Evolutionary conservation across 306 rosid genomes (phyloP).

Genomic region (Rosa rugosa): DNA sequence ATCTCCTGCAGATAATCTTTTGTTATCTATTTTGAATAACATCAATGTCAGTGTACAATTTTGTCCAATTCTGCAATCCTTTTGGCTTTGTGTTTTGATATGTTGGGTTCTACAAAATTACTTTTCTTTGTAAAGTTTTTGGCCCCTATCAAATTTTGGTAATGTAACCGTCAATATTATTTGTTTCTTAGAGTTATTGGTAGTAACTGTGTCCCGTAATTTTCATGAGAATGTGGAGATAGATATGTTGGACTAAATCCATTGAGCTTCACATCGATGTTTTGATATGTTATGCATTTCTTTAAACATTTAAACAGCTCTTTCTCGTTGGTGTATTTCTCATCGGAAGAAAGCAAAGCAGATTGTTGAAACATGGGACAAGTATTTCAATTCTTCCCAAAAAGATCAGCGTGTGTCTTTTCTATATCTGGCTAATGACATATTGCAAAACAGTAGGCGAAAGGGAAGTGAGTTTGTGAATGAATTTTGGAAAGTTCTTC

Average conservation of each 20-base stretch:
- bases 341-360: constrained; percentile 77
- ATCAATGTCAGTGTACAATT: no score
- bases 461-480: constrained; percentile 89
- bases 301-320: constrained; percentile 56
- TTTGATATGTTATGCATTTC: constrained; percentile 38
- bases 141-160: no score
- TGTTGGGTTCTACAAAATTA: no score
- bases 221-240: not conserved
- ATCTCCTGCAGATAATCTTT: no score
- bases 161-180: not conserved
- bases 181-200: not conserved
- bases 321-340: constrained; percentile 81
- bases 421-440: constrained; percentile 85
- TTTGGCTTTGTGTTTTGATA: no score
- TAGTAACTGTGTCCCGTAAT: not conserved
- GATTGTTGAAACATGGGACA: constrained; percentile 87
- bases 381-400: constrained; percentile 72
- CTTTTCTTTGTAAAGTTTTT: no score
- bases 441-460: constrained; percentile 89
- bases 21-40: no score
- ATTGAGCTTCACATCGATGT: not conserved
- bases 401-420: constrained; percentile 70
- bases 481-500: constrained; percentile 94
- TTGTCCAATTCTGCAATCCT: no score
- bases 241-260: not conserved